Percentiles rank a stretch among this genome's conserved stretches.
Evolutionary conservation across 2,329 filamentous ascomycete species (phyloP).

Genomic region (Xylaria sp.): DNA sequence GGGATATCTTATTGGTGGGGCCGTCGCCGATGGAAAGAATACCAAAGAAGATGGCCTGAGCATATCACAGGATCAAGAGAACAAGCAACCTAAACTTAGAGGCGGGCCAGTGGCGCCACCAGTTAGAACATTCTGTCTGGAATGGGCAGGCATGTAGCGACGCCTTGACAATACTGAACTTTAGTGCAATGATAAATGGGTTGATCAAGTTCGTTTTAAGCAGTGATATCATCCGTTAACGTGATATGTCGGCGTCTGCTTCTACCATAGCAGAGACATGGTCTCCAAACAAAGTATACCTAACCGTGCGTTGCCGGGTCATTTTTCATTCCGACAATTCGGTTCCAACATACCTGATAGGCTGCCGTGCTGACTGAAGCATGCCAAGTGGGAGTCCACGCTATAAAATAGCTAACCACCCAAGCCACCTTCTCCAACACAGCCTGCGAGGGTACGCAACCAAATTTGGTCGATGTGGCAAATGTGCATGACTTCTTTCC

Average conservation of each 20-base stretch:
- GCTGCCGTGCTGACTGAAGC: not conserved
- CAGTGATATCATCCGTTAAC: not conserved
- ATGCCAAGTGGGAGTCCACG: not conserved
- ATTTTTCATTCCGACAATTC: not conserved
- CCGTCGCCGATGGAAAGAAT: constrained; percentile 10
- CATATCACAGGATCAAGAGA: not conserved
- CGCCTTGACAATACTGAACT: not conserved
- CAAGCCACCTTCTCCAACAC: not conserved
- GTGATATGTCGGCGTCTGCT: not conserved
- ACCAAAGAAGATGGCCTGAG: not conserved
- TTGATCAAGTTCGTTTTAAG: not conserved
- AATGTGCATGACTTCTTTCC: not conserved
- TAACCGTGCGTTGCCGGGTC: no score
- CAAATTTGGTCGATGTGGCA: not conserved
- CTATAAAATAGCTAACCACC: not conserved
- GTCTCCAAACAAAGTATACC: not conserved
- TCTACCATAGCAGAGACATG: not conserved
- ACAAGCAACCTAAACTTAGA: not conserved
- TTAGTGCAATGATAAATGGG: not conserved
- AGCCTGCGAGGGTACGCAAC: not conserved
- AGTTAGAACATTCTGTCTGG: constrained; percentile 42
- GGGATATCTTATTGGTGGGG: constrained; percentile 85
- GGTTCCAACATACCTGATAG: not conserved
- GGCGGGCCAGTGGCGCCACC: constrained; percentile 29
- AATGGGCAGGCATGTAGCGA: constrained; percentile 46